Evolutionary conservation across 805 yeast genomes (phyloP), one percentile per base, ranked within the genome.

Genomic region (Candida quercuum): DNA sequence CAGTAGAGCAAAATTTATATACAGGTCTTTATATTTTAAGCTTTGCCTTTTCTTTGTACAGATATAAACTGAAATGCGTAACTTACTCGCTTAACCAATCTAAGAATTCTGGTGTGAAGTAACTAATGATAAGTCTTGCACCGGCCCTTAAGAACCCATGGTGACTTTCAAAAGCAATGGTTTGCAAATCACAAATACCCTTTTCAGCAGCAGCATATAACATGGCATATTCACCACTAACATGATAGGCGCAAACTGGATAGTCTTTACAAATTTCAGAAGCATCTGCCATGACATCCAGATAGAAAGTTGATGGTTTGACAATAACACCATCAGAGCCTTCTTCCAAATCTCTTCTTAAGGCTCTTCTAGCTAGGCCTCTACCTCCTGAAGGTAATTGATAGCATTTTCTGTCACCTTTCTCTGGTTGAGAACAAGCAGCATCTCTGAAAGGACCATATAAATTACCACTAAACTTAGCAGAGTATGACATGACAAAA

Each of bases 401-500:
- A 62, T 93, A 93, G 46, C 86, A 76, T 59, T 81, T 85, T 59
- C 99, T 77, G 61, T 93, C 97, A 38, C 99, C 99, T 42, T 76
- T 71, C 16, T 86, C 73, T 9, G 99, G 98, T 4, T 81, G 71
- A 36, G 95, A 83, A 26, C 94, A 93, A 3, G 98, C 99, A 32
- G 97, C 97, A 52, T 93, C 99, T 60, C 99, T 74, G 71, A 93
- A 93, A 5, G 99, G 99, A 1, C 99, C 99, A 59, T 93, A 93
- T 34, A 93, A 67, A 45, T 78, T 76, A 25, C 98, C 97, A 42
- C 86, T 71, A 58, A 93, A 93, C 59, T 93, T 93, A 41, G 98
- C 98, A 25, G 95, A 76, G 64, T 93, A 93, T 5, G 96, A 84
- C 86, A 93, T 81, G 26, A 93, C 78, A 67, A 91, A 79, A 34